A percentile compares a stretch with the other conserved stretches of the same genome.
These are phyloP conservation scores for Platanus orientalis DNA, from an alignment of 164 flowering plant species.

Conservation along the genomic window DNA sequence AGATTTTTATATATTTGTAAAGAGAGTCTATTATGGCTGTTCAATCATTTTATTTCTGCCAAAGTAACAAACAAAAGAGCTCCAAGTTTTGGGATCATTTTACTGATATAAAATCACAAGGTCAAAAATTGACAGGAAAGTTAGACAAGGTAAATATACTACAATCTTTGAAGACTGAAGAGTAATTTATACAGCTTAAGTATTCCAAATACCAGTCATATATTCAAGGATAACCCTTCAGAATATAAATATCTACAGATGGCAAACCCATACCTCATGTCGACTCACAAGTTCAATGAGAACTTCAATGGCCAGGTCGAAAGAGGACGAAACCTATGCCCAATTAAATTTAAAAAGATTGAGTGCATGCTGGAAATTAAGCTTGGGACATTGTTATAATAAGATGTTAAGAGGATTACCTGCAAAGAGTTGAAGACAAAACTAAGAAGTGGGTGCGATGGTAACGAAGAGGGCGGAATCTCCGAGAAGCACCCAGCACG, in stretches of 20 bases:
- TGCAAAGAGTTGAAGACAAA: slow-evolving; percentile 80
- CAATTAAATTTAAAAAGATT: slow-evolving; percentile 3
- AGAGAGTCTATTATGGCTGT: no score
- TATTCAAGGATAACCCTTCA: neutral
- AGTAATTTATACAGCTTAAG: neutral
- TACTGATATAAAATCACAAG: no score
- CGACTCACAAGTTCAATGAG: slow-evolving; percentile 81
- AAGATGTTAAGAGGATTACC: slow-evolving; percentile 31
- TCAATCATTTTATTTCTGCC: no score
- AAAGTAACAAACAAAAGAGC: no score
- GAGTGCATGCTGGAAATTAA: neutral
- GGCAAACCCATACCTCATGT: slow-evolving; percentile 63
- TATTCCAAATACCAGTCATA: neutral
- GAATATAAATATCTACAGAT: neutral
- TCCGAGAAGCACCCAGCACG: slow-evolving; percentile 88
- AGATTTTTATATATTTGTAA: no score
- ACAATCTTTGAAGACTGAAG: neutral
- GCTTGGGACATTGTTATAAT: neutral
- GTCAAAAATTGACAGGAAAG: no score
- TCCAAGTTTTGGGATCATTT: no score
- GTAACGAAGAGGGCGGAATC: slow-evolving; percentile 55
- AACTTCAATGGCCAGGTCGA: slow-evolving; percentile 88
- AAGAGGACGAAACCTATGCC: slow-evolving; percentile 63
- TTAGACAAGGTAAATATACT: no score
- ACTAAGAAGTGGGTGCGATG: slow-evolving; percentile 81